A percentile compares a stretch with the other conserved stretches of the same genome.
These are phyloP conservation scores for Wickerhamia fluorescens DNA, from an alignment of 805 yeast species.

Conservation along the genomic window DNA sequence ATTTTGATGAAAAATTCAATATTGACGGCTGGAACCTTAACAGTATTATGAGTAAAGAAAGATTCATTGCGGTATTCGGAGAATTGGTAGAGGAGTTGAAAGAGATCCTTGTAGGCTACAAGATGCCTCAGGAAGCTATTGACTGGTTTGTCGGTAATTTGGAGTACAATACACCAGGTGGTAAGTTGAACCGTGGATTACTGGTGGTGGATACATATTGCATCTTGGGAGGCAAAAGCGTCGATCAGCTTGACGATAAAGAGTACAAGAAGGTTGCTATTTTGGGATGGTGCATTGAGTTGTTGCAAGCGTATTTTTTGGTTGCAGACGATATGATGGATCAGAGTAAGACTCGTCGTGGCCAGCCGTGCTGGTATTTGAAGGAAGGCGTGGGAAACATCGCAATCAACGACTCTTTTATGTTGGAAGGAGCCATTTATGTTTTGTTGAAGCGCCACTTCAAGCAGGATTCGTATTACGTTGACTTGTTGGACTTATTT, in stretches of 20 bases:
- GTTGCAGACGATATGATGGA: slow-evolving; percentile 99
- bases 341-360: slow-evolving; percentile 91
- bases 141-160: slow-evolving; percentile 74
- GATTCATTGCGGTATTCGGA: slow-evolving; percentile 66
- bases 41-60: slow-evolving; percentile 28
- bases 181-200: slow-evolving; percentile 92
- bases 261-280: slow-evolving; percentile 83
- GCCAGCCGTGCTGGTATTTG: slow-evolving; percentile 97
- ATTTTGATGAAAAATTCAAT: no score
- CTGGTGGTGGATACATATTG: slow-evolving; percentile 92
- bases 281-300: slow-evolving; percentile 92
- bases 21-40: neutral
- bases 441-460: slow-evolving; percentile 83
- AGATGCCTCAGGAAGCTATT: slow-evolving; percentile 80
- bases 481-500: slow-evolving; percentile 85
- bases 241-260: slow-evolving; percentile 49
- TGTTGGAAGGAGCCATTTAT: slow-evolving; percentile 94
- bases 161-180: slow-evolving; percentile 90
- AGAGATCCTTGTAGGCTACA: slow-evolving; percentile 54
- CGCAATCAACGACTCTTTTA: slow-evolving; percentile 95
- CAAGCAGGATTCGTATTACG: slow-evolving; percentile 73
- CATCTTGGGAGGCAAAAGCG: slow-evolving; percentile 58
- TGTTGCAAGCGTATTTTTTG: slow-evolving; percentile 91
- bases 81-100: slow-evolving; percentile 68
- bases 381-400: slow-evolving; percentile 75